Base-by-base conservation (phyloP, 2,329 filamentous ascomycete genomes). In the Orbilia ellipsospora region DNA sequence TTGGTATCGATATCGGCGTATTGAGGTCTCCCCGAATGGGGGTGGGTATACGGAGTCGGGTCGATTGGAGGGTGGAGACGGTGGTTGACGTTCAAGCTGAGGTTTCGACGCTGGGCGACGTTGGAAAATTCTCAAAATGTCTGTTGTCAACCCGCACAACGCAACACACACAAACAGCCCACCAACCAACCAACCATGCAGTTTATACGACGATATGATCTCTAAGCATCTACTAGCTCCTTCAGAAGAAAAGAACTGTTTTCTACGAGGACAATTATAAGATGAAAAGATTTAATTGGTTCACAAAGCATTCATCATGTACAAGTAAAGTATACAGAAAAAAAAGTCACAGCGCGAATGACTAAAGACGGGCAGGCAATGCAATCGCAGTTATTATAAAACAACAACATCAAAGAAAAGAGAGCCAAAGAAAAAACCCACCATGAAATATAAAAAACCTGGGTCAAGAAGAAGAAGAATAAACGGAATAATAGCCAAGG, bases 51-150 rank as follows among this genome's bases (percentile, higher is more conserved):
- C 15, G 51, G 15, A 16, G 50, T 23, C 23, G 15, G n/a, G 50
- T 23, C 23, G 26, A 18, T 4, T 42, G 23, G 23, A 23, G 23
- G 57, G n/a, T n/a, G 66, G 26, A 36, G 50, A 36, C 50, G 56
- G 55, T 52, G 36, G 50, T 20, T 48, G 16, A 20, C 7, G 42
- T 48, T 28, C 1, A 51, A 45, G 8, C 4, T 51, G 57, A 61
- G 42, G 23, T 23, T 23, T 23, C 23, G 4, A 23, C 2, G 2
- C 23, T 23, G 23, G 57, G 40, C 56, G 66, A 63, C 15, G 51
- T 54, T 31, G 54, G 55, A 73, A 73, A 73, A 66, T 73, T 73
- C 69, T 66, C 56, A 45, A 36, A 36, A 36, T 36, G 31, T 36
- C 31, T 7, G 10, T 20, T 15, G 10, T 10, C 4, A 10, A 54